Evolutionary conservation across 1,139 yeast species (phyloP).

Genomic region (Saccharomycopsis crataegensis): DNA sequence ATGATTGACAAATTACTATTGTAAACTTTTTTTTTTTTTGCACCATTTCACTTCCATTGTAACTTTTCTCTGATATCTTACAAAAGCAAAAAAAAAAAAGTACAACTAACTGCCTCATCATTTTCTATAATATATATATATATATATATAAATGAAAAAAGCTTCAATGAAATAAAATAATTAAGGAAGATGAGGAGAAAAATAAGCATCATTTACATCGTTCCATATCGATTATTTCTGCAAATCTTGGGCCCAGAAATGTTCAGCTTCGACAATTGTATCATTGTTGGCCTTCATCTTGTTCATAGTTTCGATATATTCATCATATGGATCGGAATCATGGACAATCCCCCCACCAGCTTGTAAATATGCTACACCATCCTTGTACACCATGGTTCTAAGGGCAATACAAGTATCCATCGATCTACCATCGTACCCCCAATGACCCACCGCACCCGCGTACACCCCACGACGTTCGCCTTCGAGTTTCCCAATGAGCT

Average conservation of each 20-base stretch:
- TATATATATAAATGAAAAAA: not conserved
- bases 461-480: conserved; percentile 91
- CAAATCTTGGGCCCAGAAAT: conserved; percentile 34
- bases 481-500: conserved; percentile 81
- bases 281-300: conserved; percentile 91
- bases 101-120: no score
- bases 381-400: conserved; percentile 92
- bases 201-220: not conserved
- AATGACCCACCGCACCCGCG: conserved; percentile 99
- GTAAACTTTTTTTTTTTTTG: no score
- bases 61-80: no score
- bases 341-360: conserved; percentile 98
- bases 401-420: conserved; percentile 98
- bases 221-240: not conserved
- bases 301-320: conserved; percentile 92
- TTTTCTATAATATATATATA: no score
- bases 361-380: conserved; percentile 85
- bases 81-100: no score
- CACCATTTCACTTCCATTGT: no score
- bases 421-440: conserved; percentile 88
- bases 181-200: not conserved
- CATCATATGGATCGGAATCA: conserved; percentile 93
- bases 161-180: not conserved
- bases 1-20: no score
- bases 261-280: conserved; percentile 85